Evolutionary conservation across 2,329 filamentous ascomycete species (phyloP).

Genomic region (Cercospora beticola): DNA sequence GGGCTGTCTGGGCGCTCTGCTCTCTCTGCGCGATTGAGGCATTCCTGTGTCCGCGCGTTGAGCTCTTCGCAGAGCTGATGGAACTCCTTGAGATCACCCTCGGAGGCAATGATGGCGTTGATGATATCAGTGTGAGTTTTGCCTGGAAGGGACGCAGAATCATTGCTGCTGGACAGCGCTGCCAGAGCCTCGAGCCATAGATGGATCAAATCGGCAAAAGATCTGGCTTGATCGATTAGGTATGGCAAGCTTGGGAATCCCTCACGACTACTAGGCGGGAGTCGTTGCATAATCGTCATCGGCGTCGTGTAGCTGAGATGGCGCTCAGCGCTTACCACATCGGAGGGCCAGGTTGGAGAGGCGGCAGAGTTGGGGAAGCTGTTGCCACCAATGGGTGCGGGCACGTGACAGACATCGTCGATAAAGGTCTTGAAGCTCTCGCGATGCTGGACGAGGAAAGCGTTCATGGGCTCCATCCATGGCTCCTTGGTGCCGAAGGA

Average conservation of each 20-base stretch:
- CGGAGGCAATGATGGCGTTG: slow-evolving; percentile 34
- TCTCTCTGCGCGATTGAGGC: slow-evolving; percentile 52
- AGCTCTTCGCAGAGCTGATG: slow-evolving; percentile 51
- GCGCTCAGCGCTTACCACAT: slow-evolving; percentile 35
- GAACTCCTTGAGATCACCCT: slow-evolving; percentile 51
- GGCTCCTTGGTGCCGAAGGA: slow-evolving; percentile 91
- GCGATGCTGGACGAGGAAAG: slow-evolving; percentile 73
- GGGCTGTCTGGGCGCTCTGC: slow-evolving; percentile 53
- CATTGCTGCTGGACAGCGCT: slow-evolving; percentile 21
- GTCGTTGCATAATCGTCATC: slow-evolving; percentile 79
- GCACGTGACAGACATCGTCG: slow-evolving; percentile 80
- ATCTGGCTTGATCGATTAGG: slow-evolving; percentile 83
- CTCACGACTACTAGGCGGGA: slow-evolving; percentile 78
- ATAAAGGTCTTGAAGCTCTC: slow-evolving; percentile 83
- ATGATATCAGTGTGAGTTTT: slow-evolving; percentile 38
- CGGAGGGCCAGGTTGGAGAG: slow-evolving; percentile 31
- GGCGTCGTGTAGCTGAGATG: slow-evolving; percentile 74
- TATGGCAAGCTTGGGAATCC: slow-evolving; percentile 92
- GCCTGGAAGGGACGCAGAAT: slow-evolving; percentile 20
- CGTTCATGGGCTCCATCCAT: slow-evolving; percentile 99
- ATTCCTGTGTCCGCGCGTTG: slow-evolving; percentile 50
- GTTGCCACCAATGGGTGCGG: slow-evolving; percentile 60
- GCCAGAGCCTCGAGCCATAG: slow-evolving; percentile 66
- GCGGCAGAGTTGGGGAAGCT: slow-evolving; percentile 41
- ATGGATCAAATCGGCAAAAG: slow-evolving; percentile 79